Base-by-base conservation (phyloP, 129 eudicot genomes). In the Chrysanthemum makinoi region DNA sequence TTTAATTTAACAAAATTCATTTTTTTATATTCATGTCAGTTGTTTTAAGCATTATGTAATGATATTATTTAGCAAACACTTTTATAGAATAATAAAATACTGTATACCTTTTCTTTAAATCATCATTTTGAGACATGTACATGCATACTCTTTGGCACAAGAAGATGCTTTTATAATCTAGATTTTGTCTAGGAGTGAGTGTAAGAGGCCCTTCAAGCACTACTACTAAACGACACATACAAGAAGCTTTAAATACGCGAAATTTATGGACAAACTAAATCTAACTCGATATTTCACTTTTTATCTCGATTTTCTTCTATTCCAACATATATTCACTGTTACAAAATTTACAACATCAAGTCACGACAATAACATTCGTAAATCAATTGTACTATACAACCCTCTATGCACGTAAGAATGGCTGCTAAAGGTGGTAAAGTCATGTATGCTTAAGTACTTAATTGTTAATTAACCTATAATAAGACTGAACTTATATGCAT, bases 211-310 rank as follows among this genome's bases (percentile, higher is more conserved):
- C 46, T 60, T 72, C 17, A 50, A 48, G 49, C 49, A 17, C 33
- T 48, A 49, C 67, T 33, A 60, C 75, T 33, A 68, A 60, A 76
- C 70, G 70, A 76, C 80, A 68, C n/a, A 39, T 51, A 54, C 70
- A 60, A 60, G 26, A 77, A 69, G 65, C 15, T 50, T 49, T 52
- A 76, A 33, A 68, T 57, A 52, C 69, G 69, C 65, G 19, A 69
- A 48, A 61, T 35, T 60, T 53, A 53, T 69, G 79, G 76, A 52
- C 59, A 69, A 68, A 51, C 67, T 43, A 24, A 66, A 66, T 43
- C 59, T 46, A 55, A 16, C 26, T 75, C 13, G 24, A 26, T 10
- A 49, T 48, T 49, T 33, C 53, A 22, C 6, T 52, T 50, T 28
- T 15, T 48, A 48, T 49, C 77, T 57, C 19, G 26, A 59, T 52